A percentile compares a stretch with the other conserved stretches of the same genome.
phyloP scores from a whole-genome alignment of 306 rosid genomes.

The Pterocarpus macrocarpus region DNA sequence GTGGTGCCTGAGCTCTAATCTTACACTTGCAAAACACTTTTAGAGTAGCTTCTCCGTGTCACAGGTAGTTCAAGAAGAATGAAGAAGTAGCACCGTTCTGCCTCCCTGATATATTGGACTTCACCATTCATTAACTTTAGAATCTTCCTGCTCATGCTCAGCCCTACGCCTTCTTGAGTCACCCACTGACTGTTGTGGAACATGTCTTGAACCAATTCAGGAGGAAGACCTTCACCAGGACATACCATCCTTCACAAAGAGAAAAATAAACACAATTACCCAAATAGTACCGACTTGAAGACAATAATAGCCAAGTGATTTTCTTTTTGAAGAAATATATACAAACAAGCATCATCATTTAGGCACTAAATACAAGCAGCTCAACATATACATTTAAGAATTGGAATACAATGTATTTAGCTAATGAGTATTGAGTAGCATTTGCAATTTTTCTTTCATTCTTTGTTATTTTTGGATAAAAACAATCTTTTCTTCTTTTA shows the following conservation, averaged over 20 bases:
- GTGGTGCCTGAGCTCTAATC: slow-evolving; percentile 38
- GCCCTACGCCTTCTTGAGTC: slow-evolving; percentile 91
- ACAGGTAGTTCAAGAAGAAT: slow-evolving; percentile 84
- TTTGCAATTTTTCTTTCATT: background rate
- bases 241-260: slow-evolving; percentile 77
- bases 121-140: slow-evolving; percentile 90
- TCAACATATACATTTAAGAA: slow-evolving; percentile 2
- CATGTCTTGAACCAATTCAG: slow-evolving; percentile 94
- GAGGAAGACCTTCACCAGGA: slow-evolving; percentile 97
- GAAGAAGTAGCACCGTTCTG: slow-evolving; percentile 87
- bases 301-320: slow-evolving; percentile 20
- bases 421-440: background rate
- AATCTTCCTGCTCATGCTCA: slow-evolving; percentile 96
- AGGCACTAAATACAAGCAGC: slow-evolving; percentile 21
- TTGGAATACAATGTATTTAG: slow-evolving; percentile 9
- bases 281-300: slow-evolving; percentile 14
- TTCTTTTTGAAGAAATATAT: no score
- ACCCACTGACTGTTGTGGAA: slow-evolving; percentile 80
- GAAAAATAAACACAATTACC: background rate
- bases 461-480: slow-evolving; percentile 2
- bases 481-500: background rate
- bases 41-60: slow-evolving; percentile 54
- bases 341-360: background rate
- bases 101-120: slow-evolving; percentile 94
- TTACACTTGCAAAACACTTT: slow-evolving; percentile 40